Evolutionary conservation across 768 basidiomycete species (phyloP), one percentile per base, ranked within the genome.

Genomic region (Lactifluus subvellereus): DNA sequence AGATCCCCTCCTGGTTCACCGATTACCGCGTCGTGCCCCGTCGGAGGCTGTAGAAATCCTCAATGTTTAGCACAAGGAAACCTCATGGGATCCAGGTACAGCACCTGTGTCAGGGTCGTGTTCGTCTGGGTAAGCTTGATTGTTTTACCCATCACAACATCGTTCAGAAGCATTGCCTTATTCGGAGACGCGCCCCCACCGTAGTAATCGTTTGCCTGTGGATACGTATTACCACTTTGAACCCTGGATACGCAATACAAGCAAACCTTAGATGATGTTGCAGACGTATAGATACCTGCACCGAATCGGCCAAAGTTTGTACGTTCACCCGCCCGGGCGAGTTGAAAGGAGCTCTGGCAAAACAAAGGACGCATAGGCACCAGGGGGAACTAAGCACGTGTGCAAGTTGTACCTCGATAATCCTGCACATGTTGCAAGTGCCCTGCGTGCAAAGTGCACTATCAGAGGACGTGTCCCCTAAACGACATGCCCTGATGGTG

Each of bases 221-320:
- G 27, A 47, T 18, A 43, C 48, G 35, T 45, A 16, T 59, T n/a
- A 59, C 20, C 4, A 16, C n/a, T 4, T 22, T 18, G 43, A 16
- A 20, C 7, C 30, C 3, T 18, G 5, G 35, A 54, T n/a, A 47
- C 20, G 18, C 33, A 20, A 38, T 18, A 43, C 40, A 33, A 51
- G 57, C 57, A 18, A 37, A 71, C 70, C 64, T 71, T 71, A 8
- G 69, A 71, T 13, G 71, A 71, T 4, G 71, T 71, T 18, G 70
- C 71, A 18, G 71, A 71, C 27, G 69, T 71, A 52, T 71, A 71
- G 40, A 71, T 68, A 2, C 71, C 71, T 3, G 22, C 40, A 22
- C 71, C 71, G 52, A 71, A 71, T 8, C 70, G 67, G 14, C 67
- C 67, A 52, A 67, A 70, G 59, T 69, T 71, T 10, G 63, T 68